A percentile compares a stretch with the other conserved stretches of the same genome.
phyloP scores from a whole-genome alignment of 768 basidiomycete species.

The Hygrophoropsis aurantiaca region DNA sequence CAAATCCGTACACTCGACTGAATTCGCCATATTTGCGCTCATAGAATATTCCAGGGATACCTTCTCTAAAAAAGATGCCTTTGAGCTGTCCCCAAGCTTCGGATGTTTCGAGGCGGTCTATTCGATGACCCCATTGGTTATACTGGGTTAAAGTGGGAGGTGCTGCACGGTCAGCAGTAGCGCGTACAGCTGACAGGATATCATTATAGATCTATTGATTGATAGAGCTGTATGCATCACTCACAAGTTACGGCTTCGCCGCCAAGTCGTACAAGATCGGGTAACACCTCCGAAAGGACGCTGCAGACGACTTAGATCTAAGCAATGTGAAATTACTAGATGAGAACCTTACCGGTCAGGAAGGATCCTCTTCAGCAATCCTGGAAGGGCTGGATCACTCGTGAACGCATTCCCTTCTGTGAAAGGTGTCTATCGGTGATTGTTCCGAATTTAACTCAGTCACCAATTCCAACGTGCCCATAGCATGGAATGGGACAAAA shows the following conservation, averaged over 20 bases:
- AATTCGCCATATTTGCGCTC: conserved; percentile 60
- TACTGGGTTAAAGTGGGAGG: conserved; percentile 66
- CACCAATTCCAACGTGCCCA: neutral
- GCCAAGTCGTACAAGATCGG: conserved; percentile 62
- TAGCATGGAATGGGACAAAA: conserved; percentile 1
- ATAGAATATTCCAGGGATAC: conserved; percentile 66
- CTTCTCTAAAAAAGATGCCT: conserved; percentile 59
- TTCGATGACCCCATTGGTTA: conserved; percentile 67
- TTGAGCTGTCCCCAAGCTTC: conserved; percentile 75
- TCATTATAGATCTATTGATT: neutral
- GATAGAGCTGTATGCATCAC: conserved; percentile 11
- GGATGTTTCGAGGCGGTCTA: conserved; percentile 67
- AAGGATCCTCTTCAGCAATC: conserved; percentile 55
- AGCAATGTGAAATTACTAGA: neutral
- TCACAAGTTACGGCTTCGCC: conserved; percentile 51
- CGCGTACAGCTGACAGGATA: conserved; percentile 47
- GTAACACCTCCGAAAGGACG: conserved; percentile 47
- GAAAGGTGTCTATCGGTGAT: conserved; percentile 54
- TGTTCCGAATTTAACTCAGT: conserved; percentile 5
- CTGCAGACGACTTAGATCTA: conserved; percentile 26
- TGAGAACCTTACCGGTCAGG: conserved; percentile 41
- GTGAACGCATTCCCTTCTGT: conserved; percentile 60
- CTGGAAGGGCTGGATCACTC: conserved; percentile 61
- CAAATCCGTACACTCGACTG: conserved; percentile 65
- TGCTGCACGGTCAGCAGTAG: conserved; percentile 39